phyloP scores from a whole-genome alignment of 1,139 yeast genomes.

The Scheffersomyces cryptocercus region DNA sequence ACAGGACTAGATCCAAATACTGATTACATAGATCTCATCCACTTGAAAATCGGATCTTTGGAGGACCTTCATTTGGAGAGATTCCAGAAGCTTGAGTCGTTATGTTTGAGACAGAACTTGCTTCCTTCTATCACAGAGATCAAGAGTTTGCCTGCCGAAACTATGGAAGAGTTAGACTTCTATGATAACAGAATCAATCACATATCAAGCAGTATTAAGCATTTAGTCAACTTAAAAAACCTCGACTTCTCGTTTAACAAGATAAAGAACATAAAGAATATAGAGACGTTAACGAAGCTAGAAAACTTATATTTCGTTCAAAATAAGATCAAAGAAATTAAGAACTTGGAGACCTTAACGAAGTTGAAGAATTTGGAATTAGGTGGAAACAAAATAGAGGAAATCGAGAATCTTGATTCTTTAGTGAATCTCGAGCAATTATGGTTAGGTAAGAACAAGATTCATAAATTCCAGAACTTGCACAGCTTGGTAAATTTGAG shows the following conservation, averaged over 20 bases:
- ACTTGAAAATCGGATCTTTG: constrained; percentile 69
- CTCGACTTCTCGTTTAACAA: constrained; percentile 91
- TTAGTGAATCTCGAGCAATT: constrained; percentile 65
- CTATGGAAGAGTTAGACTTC: constrained; percentile 76
- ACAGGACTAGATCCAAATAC: constrained; percentile 61
- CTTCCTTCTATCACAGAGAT: constrained; percentile 72
- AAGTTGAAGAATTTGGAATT: constrained; percentile 76
- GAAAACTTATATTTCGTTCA: constrained; percentile 83
- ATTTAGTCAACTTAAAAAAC: constrained; percentile 55
- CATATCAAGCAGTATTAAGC: constrained; percentile 67
- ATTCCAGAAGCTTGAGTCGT: constrained; percentile 55
- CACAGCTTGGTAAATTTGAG: constrained; percentile 61
- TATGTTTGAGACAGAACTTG: constrained; percentile 84
- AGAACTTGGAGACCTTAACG: constrained; percentile 58
- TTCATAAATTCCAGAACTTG: constrained; percentile 65
- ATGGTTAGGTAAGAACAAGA: constrained; percentile 92
- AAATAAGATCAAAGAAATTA: constrained; percentile 76
- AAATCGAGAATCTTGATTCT: constrained; percentile 58
- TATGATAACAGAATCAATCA: constrained; percentile 92
- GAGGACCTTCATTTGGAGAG: constrained; percentile 64
- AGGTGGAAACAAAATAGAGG: constrained; percentile 83
- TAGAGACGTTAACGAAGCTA: constrained; percentile 62
- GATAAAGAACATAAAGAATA: constrained; percentile 81
- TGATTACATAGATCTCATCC: constrained; percentile 73
- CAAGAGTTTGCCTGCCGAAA: constrained; percentile 54